Conservation (phyloP, 441 rosid species). For the Biscutella laevigata region DNA sequence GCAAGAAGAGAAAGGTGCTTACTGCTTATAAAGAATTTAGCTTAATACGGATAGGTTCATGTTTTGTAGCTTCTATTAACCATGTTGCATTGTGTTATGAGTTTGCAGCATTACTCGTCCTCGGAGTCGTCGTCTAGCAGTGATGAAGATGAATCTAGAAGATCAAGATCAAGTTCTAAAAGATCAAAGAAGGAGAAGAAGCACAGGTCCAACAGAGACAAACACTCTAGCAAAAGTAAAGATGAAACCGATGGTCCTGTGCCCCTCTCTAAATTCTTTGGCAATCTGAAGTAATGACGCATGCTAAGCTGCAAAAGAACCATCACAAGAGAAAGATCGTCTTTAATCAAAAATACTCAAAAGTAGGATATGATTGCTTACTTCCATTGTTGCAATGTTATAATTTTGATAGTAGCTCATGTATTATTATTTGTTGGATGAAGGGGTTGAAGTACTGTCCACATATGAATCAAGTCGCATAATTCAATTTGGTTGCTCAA, state of each 20-base stretch:
- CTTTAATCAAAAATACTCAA: conserved; percentile 10
- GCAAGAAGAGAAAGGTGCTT: conserved; percentile 86
- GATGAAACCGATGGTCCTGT: conserved; percentile 69
- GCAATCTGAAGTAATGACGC: conserved; percentile 38
- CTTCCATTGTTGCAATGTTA: conserved; percentile 22
- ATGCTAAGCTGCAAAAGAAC: conserved; percentile 12
- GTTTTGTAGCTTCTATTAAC: neutral
- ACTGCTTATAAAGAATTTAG: neutral
- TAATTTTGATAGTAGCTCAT: conserved; percentile 8
- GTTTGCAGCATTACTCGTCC: conserved; percentile 65
- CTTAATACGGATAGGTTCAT: neutral
- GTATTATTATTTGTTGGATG: conserved; percentile 20
- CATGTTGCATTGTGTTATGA: neutral
- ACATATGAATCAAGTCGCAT: conserved; percentile 15
- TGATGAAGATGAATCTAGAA: conserved; percentile 60
- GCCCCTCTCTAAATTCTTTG: conserved; percentile 86
- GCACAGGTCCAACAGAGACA: conserved; percentile 50
- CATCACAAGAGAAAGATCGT: conserved; percentile 2
- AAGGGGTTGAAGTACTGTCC: conserved; percentile 10
- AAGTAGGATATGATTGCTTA: conserved; percentile 11
- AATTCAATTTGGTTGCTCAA: neutral
- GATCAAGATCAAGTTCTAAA: conserved; percentile 71
- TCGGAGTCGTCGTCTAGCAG: conserved; percentile 65
- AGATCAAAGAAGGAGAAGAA: conserved; percentile 61
- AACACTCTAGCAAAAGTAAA: conserved; percentile 36